Base-by-base conservation (phyloP, 2,329 filamentous ascomycete species). In the Plectosphaerella cucumerina region DNA sequence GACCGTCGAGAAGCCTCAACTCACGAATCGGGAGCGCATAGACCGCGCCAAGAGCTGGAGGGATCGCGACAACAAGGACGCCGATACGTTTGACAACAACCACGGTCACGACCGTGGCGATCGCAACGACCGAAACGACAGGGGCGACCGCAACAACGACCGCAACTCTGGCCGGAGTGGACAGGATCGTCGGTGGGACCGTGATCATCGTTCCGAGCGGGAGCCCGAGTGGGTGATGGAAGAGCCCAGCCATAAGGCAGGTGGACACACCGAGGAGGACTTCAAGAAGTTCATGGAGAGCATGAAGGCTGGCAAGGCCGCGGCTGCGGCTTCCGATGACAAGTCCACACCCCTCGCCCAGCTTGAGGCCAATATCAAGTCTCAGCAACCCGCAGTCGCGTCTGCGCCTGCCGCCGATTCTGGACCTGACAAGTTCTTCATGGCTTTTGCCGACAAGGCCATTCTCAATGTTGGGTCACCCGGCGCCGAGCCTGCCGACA, bases 211-310 rank as follows among this genome's bases (percentile, higher is more conserved):
- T 52, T 71, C 80, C 57, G 90, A 95, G 64, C 85, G 89, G 57
- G 90, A 96, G 47, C 92, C 93, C 5, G 92, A 96, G 68, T 96
- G 92, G 93, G 78, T 96, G 68, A 90, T 95, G 63, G 80, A 86
- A 52, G 83, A 84, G 15, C 78, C 78, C 20, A 85, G 87, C 52
- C 86, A 89, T 48, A 83, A 86, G 60, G 73, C 80, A 34, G 82
- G 87, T 60, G 81, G 78, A 5, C 88, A 90, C 60, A 96, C 91
- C 1, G 86, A 90, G 61, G 91, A 95, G 63, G 92, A 97, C 58
- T 95, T 97, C 67, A 87, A 95, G 70, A 89, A 89, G 59, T 97
- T 93, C 84, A 96, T 96, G 78, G 90, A 95, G 60, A 81, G 80
- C 56, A 95, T 95, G 90, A 93, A 89, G 68, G 85, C 84, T 37